Base-by-base conservation (phyloP, 768 basidiomycete genomes). In the Chalciporus chontae region DNA sequence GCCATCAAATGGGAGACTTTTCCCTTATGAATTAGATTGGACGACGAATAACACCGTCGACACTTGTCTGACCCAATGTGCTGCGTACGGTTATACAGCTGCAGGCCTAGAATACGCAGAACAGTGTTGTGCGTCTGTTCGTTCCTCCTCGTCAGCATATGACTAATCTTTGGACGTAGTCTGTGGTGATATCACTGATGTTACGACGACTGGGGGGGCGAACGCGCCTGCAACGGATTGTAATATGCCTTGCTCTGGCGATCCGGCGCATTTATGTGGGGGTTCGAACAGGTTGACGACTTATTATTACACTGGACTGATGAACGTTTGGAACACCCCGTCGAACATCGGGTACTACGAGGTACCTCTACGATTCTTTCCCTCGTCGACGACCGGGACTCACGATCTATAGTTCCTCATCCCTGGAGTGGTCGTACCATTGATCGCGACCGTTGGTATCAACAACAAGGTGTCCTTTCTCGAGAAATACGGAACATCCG, bases 391-490 rank as follows among this genome's bases (percentile, higher is more conserved):
- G 21, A 2, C 5, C 14, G 17, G 15, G 15, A 11, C 42, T 55
- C 21, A 61, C 44, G 24, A 43, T 7, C n/a, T 29, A 15, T 43
- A 78, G 74, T 73, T 73, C 58, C 62, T 80, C 27, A 69, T 79
- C 15, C 69, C 71, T 0, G 87, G 87, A 3, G 73, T 88, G 27
- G 74, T 87, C 45, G 81, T 88, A 11, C 87, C 87, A 3, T 71
- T 90, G 50, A 78, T 89, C 32, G 81, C 85, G 3, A 90, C 88
- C 0, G 70, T 91, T 27, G 87, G 88, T 1, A 73, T 86, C 66
- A 90, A 90, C 71, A 83, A 85, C 72, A 91, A 90, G 61, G 83
- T 90, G 42, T 78, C 82, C 1, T 87, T 90, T 70, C 71, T 91
- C 7, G 88, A 91, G 66, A 91, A 90, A 63, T 69, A 47, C 3